A percentile compares a stretch with the other conserved stretches of the same genome.
Evolutionary conservation across 805 yeast species (phyloP).

Genomic region (Metschnikowia anglica): DNA sequence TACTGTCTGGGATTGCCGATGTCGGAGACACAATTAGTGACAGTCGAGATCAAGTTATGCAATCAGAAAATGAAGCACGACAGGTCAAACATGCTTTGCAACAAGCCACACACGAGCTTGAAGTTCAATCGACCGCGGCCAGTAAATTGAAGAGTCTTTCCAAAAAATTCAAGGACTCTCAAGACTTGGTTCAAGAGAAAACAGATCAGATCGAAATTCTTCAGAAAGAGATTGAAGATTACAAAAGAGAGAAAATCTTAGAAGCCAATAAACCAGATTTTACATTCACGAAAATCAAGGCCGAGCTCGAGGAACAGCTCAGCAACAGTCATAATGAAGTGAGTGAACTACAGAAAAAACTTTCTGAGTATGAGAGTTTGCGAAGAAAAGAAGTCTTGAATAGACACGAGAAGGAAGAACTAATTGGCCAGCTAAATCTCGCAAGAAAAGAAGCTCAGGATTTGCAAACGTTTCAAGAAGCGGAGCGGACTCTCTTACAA

Average conservation of each 20-base stretch:
- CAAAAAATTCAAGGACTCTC: not conserved
- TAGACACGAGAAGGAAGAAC: constrained; percentile 8
- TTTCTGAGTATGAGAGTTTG: not conserved
- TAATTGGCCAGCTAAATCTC: constrained; percentile 4
- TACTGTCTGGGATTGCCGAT: constrained; percentile 11
- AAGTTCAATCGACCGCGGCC: not conserved
- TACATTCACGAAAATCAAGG: not conserved
- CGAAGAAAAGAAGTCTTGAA: not conserved
- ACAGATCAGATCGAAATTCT: not conserved
- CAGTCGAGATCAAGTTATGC: constrained; percentile 4
- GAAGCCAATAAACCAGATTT: not conserved
- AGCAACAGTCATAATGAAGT: not conserved
- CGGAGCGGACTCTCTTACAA: constrained; percentile 6
- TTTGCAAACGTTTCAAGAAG: constrained; percentile 10
- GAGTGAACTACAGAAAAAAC: not conserved
- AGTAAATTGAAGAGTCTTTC: not conserved
- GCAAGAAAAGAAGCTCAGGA: constrained; percentile 8
- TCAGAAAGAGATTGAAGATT: not conserved
- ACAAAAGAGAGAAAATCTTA: not conserved
- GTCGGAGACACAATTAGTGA: constrained; percentile 5
- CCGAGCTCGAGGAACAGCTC: constrained; percentile 1
- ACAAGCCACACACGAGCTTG: constrained; percentile 3
- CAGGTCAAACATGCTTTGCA: constrained; percentile 8
- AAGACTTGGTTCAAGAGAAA: not conserved
- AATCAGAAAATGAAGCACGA: constrained; percentile 1